Evolutionary conservation across 2,329 filamentous ascomycete genomes (phyloP), one percentile per base, ranked within the genome.

Genomic region (Alternaria metachromatica): DNA sequence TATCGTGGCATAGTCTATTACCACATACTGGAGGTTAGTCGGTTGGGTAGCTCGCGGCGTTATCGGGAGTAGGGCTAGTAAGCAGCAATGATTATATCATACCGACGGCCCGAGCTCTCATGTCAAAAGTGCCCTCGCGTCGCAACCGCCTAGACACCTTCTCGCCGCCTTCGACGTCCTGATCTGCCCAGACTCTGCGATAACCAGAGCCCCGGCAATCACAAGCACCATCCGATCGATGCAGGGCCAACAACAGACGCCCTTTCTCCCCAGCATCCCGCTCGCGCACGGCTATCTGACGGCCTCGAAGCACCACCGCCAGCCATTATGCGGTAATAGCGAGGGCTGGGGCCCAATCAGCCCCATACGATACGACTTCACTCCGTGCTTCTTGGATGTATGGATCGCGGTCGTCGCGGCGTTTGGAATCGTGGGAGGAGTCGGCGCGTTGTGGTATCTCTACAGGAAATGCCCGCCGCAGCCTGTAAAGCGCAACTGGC

Each of bases 281-380:
- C 71, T 68, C 57, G 67, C 70, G 59, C 65, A 72, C 67, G 77
- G 78, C 72, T 93, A 92, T 80, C 86, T 93, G 65, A 85, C 75
- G 33, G 79, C 82, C 20, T 79, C 79, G 53, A 70, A 68, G 55
- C 67, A 71, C 55, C 72, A 78, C 59, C 82, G 82, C 69, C 92
- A 96, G 78, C 89, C 92, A 62, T 84, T 97, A 80, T 98, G 95
- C 82, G 89, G 91, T 79, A 96, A 97, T 81, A 84, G 86, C 58
- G 95, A 98, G 82, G 96, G 96, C 75, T 99, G 96, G 96, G 96
- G 96, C 1, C 96, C 96, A 21, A 78, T 99, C 78, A 97, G 94
- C 81, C 89, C 90, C 37, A 86, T 89, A 70, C 87, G 95, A 79
- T 97, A 93, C 81, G 96, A 99, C 82, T 94, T 99, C 75, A 98